These are phyloP conservation scores for Parascedosporium putredinis DNA, from an alignment of 2,329 filamentous ascomycete genomes.

Conservation along the genomic window DNA sequence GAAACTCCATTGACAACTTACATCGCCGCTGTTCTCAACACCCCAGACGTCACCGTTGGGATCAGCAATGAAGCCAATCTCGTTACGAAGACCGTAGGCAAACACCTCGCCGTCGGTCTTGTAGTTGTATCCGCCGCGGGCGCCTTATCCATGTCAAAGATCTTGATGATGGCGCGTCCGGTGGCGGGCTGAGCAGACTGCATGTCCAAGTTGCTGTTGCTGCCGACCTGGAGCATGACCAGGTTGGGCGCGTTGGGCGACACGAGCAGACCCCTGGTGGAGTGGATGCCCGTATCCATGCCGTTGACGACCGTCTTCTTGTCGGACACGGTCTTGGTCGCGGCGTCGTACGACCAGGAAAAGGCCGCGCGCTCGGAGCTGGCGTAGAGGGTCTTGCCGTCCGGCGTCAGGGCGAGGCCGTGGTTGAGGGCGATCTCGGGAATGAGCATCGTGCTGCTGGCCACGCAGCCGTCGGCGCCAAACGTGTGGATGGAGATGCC, in stretches of 20 bases:
- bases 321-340: constrained; percentile 31
- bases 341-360: constrained; percentile 46
- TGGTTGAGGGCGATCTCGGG: constrained; percentile 26
- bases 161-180: constrained; percentile 27
- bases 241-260: constrained; percentile 25
- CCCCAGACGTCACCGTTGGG: constrained; percentile 35
- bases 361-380: constrained; percentile 32
- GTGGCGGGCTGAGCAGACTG: constrained; percentile 18
- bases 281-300: constrained; percentile 29
- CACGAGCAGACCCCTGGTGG: constrained; percentile 25
- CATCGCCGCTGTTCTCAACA: constrained; percentile 39
- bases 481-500: constrained; percentile 30
- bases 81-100: constrained; percentile 44
- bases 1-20: neutral
- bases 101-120: constrained; percentile 27
- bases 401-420: constrained; percentile 28
- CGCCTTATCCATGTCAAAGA: constrained; percentile 27
- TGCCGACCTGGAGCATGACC: constrained; percentile 27
- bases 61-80: constrained; percentile 49
- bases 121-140: constrained; percentile 26
- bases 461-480: constrained; percentile 27
- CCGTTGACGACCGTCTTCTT: constrained; percentile 27
- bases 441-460: constrained; percentile 24
- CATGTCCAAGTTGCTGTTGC: constrained; percentile 28
- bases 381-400: constrained; percentile 27